Conservation (phyloP, 129 eudicot species). For the Chrysanthemum lavandulifolium region DNA sequence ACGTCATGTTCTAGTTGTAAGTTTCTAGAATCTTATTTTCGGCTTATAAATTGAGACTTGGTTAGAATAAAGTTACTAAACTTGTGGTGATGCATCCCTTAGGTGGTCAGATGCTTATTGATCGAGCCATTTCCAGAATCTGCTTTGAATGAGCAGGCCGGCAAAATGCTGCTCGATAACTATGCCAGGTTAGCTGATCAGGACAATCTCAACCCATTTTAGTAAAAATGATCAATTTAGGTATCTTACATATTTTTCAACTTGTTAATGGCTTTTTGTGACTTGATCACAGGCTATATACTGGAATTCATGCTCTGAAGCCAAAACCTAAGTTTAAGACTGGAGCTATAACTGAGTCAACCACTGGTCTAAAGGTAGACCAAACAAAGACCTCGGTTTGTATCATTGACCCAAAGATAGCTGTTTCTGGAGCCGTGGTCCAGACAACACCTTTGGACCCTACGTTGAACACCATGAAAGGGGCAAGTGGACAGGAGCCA, state of each 20-base stretch:
- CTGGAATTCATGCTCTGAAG: slow-evolving; percentile 87
- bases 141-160: slow-evolving; percentile 93
- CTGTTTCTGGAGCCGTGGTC: slow-evolving; percentile 40
- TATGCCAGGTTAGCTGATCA: slow-evolving; percentile 67
- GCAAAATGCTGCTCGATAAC: slow-evolving; percentile 86
- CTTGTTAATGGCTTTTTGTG: slow-evolving; percentile 4
- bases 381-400: slow-evolving; percentile 53
- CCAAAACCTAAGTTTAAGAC: slow-evolving; percentile 68
- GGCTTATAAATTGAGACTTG: slow-evolving; percentile 1
- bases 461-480: slow-evolving; percentile 46
- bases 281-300: slow-evolving; percentile 60
- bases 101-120: slow-evolving; percentile 91
- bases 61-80: neutral
- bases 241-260: neutral
- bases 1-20: slow-evolving; percentile 86
- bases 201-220: neutral
- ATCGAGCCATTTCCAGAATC: slow-evolving; percentile 98
- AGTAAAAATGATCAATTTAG: neutral
- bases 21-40: slow-evolving; percentile 24
- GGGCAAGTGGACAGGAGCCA: slow-evolving; percentile 25
- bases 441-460: slow-evolving; percentile 55
- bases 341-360: slow-evolving; percentile 66
- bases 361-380: slow-evolving; percentile 59
- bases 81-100: neutral
- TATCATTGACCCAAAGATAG: slow-evolving; percentile 55